These are phyloP conservation scores for Onygenales sp. DNA, from an alignment of 2,329 filamentous ascomycete genomes.

Conservation along the genomic window DNA sequence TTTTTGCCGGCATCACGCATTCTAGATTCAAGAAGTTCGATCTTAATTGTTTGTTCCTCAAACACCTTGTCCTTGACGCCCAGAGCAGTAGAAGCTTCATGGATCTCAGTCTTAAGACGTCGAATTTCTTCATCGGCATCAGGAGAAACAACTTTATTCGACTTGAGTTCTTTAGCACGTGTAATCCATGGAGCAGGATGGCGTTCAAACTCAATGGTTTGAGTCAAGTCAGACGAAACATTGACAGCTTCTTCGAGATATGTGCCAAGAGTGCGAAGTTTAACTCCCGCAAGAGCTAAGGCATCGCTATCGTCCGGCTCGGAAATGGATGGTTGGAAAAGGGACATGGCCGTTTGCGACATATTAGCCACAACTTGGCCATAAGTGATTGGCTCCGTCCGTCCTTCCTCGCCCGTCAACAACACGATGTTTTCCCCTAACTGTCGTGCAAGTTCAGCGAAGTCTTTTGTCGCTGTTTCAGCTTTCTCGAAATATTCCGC, in stretches of 20 bases:
- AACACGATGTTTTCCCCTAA: slow-evolving; percentile 58
- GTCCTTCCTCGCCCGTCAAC: slow-evolving; percentile 62
- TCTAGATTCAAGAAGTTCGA: slow-evolving; percentile 80
- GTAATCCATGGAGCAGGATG: slow-evolving; percentile 71
- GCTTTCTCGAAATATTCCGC: slow-evolving; percentile 60
- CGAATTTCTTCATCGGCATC: slow-evolving; percentile 80
- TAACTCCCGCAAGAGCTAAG: slow-evolving; percentile 58
- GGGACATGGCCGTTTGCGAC: slow-evolving; percentile 20
- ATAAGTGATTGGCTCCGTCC: slow-evolving; percentile 57
- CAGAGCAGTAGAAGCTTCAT: slow-evolving; percentile 63
- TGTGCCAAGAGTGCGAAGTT: slow-evolving; percentile 54
- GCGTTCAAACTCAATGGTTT: slow-evolving; percentile 71
- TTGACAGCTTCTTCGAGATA: slow-evolving; percentile 62
- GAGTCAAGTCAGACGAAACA: slow-evolving; percentile 59
- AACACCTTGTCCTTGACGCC: slow-evolving; percentile 70
- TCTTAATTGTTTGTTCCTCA: slow-evolving; percentile 80
- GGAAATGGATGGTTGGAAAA: slow-evolving; percentile 16
- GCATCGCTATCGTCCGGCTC: slow-evolving; percentile 42
- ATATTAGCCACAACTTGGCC: slow-evolving; percentile 58
- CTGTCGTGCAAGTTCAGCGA: slow-evolving; percentile 57
- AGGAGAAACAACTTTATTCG: slow-evolving; percentile 68
- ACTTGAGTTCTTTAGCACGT: slow-evolving; percentile 69
- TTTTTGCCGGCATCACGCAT: slow-evolving; percentile 78
- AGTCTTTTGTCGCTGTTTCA: slow-evolving; percentile 53
- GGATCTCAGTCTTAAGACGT: slow-evolving; percentile 68